Conservation (phyloP, 257 asterid genomes). For the Fraxinus anomala region DNA sequence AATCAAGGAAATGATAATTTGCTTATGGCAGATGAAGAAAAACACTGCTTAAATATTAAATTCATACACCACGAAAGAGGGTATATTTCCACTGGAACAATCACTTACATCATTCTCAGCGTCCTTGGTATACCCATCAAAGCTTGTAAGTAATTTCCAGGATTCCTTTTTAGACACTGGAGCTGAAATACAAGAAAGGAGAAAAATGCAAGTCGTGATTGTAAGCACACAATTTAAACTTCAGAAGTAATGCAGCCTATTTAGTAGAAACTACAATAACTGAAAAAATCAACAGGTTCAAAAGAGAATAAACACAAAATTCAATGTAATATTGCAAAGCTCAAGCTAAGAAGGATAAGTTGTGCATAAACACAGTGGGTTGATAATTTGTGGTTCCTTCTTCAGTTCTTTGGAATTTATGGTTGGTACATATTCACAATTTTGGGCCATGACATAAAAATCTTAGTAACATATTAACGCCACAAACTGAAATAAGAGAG, state of each 20-base stretch:
- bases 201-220: slow-evolving; percentile 25
- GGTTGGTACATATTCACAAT: background rate
- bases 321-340: background rate
- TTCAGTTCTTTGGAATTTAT: background rate
- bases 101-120: slow-evolving; percentile 91
- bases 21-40: background rate
- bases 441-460: background rate
- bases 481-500: background rate
- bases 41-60: slow-evolving; percentile 9
- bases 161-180: slow-evolving; percentile 68
- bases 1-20: background rate
- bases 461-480: background rate
- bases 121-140: slow-evolving; percentile 94
- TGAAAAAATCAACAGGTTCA: background rate
- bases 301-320: background rate
- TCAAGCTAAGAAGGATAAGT: background rate
- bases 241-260: background rate
- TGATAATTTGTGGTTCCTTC: background rate
- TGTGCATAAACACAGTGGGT: background rate
- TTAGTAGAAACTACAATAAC: background rate
- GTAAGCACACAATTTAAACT: slow-evolving; percentile 7
- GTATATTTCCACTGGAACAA: background rate
- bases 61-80: slow-evolving; percentile 13
- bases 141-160: slow-evolving; percentile 89
- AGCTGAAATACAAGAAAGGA: slow-evolving; percentile 50